A percentile compares a stretch with the other conserved stretches of the same genome.
Evolutionary conservation across 441 rosid species (phyloP).

Genomic region (Eutrema salsugineum): DNA sequence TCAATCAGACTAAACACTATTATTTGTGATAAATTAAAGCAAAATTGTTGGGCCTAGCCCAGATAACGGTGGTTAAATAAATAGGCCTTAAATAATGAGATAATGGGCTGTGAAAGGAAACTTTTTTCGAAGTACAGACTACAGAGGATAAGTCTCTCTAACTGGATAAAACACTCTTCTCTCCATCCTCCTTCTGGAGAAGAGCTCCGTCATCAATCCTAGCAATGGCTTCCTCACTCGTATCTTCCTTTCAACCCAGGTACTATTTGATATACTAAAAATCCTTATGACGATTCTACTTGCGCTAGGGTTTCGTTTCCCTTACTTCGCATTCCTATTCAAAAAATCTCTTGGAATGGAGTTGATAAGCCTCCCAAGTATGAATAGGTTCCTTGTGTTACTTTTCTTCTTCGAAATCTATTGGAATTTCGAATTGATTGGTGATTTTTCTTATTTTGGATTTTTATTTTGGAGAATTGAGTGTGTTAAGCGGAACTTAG

Average conservation of each 20-base stretch:
- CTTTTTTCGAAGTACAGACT: neutral
- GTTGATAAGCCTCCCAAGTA: neutral
- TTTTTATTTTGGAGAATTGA: neutral
- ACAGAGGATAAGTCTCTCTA: constrained; percentile 20
- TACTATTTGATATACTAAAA: neutral
- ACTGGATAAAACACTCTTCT: constrained; percentile 27
- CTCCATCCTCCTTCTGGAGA: constrained; percentile 32
- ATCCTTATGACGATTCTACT: neutral
- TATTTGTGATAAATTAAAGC: neutral
- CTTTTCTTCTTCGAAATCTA: neutral
- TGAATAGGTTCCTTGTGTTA: neutral
- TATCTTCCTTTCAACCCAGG: constrained; percentile 65
- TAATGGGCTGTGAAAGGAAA: constrained; percentile 15
- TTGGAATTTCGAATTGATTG: neutral
- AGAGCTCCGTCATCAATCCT: constrained; percentile 30
- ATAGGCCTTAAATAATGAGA: neutral
- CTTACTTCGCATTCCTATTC: neutral
- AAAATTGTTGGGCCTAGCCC: neutral
- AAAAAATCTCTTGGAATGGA: neutral
- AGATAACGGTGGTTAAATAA: neutral
- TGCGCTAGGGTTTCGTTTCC: neutral
- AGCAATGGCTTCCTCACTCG: constrained; percentile 61
- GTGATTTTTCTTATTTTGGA: neutral
- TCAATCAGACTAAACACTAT: too few relatives aligned
- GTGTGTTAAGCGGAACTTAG: neutral